Conservation (phyloP, 352 stramenopile genomes). For the Globisporangium emineosum region DNA sequence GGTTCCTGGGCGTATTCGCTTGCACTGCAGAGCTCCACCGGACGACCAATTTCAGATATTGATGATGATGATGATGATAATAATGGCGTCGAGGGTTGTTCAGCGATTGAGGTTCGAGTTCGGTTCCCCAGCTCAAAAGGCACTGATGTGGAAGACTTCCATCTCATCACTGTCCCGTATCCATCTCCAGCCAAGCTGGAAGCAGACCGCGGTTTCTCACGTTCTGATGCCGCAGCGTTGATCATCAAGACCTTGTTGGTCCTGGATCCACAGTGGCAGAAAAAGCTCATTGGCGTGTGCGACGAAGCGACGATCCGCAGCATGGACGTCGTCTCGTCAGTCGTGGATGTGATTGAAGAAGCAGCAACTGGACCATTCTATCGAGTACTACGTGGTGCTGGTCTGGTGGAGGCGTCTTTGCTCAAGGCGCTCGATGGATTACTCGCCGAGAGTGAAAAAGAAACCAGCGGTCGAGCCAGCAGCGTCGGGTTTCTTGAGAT, state of each 20-base stretch:
- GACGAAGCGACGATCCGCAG: neutral
- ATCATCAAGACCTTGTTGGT: slow-evolving; percentile 11
- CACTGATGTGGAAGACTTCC: slow-evolving; percentile 21
- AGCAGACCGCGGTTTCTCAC: neutral
- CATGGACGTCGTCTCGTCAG: slow-evolving; percentile 15
- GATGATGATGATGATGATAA: neutral
- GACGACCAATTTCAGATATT: no score
- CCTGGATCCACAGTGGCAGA: slow-evolving; percentile 26
- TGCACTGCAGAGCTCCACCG: slow-evolving; percentile 11
- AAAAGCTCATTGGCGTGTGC: slow-evolving; percentile 15
- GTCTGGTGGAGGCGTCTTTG: neutral
- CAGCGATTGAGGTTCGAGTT: slow-evolving; percentile 25
- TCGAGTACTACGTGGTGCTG: neutral
- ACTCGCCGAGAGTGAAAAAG: neutral
- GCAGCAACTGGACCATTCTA: slow-evolving; percentile 20
- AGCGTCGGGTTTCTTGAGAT: neutral
- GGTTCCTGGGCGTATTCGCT: slow-evolving; percentile 23
- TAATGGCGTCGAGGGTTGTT: neutral
- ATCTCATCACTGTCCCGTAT: slow-evolving; percentile 28
- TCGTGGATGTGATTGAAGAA: neutral
- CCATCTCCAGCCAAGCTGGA: slow-evolving; percentile 10
- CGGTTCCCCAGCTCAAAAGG: slow-evolving; percentile 15
- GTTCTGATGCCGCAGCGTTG: slow-evolving; percentile 10
- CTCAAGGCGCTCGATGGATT: neutral
- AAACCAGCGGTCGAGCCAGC: neutral